phyloP scores from a whole-genome alignment of 495 filamentous ascomycete genomes.

The Bathelium albidoporum region DNA sequence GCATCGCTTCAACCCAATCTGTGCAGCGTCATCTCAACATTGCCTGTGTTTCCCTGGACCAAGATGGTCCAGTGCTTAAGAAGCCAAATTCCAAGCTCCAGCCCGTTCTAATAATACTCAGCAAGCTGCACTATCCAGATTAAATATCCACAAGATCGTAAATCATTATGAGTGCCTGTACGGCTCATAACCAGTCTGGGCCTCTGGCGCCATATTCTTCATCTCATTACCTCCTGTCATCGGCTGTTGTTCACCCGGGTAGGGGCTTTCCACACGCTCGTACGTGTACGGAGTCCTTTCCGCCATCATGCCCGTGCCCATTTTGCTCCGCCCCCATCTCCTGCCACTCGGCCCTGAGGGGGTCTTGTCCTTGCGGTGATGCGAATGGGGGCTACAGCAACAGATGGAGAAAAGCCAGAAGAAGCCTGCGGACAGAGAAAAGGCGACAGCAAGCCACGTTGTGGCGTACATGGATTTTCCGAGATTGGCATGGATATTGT shows the following conservation, averaged over 20 bases:
- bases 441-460: slow-evolving; percentile 71
- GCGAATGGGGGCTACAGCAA: slow-evolving; percentile 61
- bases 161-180: slow-evolving; percentile 25
- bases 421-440: slow-evolving; percentile 57
- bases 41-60: too few species aligned
- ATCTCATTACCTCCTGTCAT: slow-evolving; percentile 16
- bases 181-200: slow-evolving; percentile 34
- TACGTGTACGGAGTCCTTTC: slow-evolving; percentile 35
- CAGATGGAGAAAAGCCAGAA: slow-evolving; percentile 89
- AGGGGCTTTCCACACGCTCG: slow-evolving; percentile 33
- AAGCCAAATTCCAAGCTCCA: too few species aligned
- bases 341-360: slow-evolving; percentile 12
- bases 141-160: not conserved
- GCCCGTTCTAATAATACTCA: not conserved
- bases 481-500: slow-evolving; percentile 52
- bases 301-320: slow-evolving; percentile 21
- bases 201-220: slow-evolving; percentile 13
- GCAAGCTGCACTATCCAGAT: not conserved
- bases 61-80: too few species aligned
- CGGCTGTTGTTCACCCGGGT: slow-evolving; percentile 22
- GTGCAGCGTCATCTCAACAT: too few species aligned
- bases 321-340: slow-evolving; percentile 10
- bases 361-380: slow-evolving; percentile 19
- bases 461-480: slow-evolving; percentile 57
- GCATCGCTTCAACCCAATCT: too few species aligned